Evolutionary conservation across 2,329 filamentous ascomycete genomes (phyloP).

Genomic region (Exutisphaerella laricina): DNA sequence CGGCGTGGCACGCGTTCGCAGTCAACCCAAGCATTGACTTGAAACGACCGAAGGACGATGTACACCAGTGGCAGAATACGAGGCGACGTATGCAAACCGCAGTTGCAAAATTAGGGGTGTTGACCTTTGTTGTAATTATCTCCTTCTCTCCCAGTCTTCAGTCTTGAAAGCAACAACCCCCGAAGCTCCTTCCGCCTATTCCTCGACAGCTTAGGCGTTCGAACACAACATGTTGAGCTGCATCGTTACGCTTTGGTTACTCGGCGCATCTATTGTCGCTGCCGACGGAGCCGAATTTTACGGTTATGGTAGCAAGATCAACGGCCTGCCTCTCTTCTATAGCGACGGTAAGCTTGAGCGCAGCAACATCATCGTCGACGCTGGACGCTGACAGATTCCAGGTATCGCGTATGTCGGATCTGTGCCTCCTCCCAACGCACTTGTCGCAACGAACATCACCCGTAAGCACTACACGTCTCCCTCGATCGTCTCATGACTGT

Average conservation of each 20-base stretch:
- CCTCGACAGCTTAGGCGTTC: not conserved
- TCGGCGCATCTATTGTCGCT: constrained; percentile 2
- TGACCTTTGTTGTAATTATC: not conserved
- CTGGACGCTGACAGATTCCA: constrained; percentile 9
- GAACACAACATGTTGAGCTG: constrained; percentile 2
- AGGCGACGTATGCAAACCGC: constrained; percentile 1
- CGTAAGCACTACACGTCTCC: constrained; percentile 12
- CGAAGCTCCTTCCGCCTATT: not conserved
- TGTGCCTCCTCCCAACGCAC: constrained; percentile 10
- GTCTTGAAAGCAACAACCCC: not conserved
- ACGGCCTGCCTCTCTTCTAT: constrained; percentile 19
- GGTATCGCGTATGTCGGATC: constrained; percentile 16
- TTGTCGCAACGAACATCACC: constrained; percentile 15
- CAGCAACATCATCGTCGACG: not conserved
- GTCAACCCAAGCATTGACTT: too few relatives aligned
- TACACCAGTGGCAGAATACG: not conserved
- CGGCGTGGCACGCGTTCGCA: too few relatives aligned
- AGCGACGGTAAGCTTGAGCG: constrained; percentile 11
- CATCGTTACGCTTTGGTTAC: constrained; percentile 2
- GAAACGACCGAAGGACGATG: constrained; percentile 4
- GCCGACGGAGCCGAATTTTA: constrained; percentile 11
- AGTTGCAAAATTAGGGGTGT: too few relatives aligned
- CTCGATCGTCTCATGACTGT: constrained; percentile 3
- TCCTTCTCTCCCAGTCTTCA: not conserved
- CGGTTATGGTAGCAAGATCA: constrained; percentile 17